Conservation (phyloP, 352 stramenopile genomes). For the Pythium sp. region DNA sequence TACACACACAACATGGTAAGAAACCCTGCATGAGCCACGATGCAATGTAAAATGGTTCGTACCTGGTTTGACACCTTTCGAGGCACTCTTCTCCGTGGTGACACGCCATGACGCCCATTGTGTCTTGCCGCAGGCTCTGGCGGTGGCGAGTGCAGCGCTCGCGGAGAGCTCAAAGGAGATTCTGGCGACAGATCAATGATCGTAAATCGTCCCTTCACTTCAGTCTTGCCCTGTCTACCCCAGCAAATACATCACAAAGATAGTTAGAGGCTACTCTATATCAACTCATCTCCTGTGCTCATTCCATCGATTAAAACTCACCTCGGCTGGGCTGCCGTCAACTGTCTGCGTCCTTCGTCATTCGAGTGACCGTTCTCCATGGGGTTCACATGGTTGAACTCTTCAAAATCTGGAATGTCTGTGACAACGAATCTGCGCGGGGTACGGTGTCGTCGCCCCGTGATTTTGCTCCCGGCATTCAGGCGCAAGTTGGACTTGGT, state of each 20-base stretch:
- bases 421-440: slow-evolving; percentile 72
- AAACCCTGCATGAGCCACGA: background rate
- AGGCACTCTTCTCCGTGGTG: slow-evolving; percentile 17
- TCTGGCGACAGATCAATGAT: slow-evolving; percentile 80
- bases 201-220: slow-evolving; percentile 73
- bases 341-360: background rate
- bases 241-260: slow-evolving; percentile 16
- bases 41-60: background rate
- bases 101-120: slow-evolving; percentile 24
- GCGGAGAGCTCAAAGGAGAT: slow-evolving; percentile 31
- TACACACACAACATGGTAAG: background rate
- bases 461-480: slow-evolving; percentile 37
- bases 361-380: slow-evolving; percentile 7
- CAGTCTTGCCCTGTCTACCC: slow-evolving; percentile 54
- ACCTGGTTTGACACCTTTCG: slow-evolving; percentile 12
- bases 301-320: background rate
- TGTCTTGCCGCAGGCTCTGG: slow-evolving; percentile 16
- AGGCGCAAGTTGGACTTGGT: background rate
- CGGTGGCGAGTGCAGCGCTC: background rate
- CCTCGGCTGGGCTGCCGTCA: slow-evolving; percentile 4
- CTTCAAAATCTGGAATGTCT: slow-evolving; percentile 55
- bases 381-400: slow-evolving; percentile 11
- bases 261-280: background rate
- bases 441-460: slow-evolving; percentile 48
- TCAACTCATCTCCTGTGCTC: background rate